Conservation (phyloP, 768 basidiomycete genomes). For the Mycena indigotica region DNA sequence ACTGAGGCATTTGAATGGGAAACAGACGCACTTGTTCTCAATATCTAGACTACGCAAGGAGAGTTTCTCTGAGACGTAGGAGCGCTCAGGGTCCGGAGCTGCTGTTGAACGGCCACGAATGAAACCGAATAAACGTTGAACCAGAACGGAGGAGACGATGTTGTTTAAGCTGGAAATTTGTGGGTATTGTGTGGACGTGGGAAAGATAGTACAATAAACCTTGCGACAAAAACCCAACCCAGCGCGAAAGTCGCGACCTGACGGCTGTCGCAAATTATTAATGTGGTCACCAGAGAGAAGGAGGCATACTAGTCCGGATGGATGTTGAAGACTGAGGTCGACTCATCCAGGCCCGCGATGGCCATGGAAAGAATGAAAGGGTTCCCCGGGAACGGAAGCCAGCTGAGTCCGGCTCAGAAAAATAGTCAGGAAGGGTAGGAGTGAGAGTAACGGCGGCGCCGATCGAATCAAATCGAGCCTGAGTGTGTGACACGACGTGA, state of each 20-base stretch:
- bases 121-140: constrained; percentile 19
- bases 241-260: constrained; percentile 43
- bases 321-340: constrained; percentile 22
- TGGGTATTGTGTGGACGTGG: constrained; percentile 1
- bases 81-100: constrained; percentile 13
- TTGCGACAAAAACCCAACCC: constrained; percentile 43
- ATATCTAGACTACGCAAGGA: constrained; percentile 15
- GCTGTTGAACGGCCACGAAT: constrained; percentile 10
- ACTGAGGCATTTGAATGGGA: not conserved
- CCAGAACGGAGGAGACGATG: constrained; percentile 19
- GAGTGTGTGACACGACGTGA: too few species aligned
- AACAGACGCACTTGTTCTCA: constrained; percentile 12
- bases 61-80: constrained; percentile 11
- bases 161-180: constrained; percentile 17
- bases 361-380: constrained; percentile 16
- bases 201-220: constrained; percentile 23
- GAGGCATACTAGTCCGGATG: constrained; percentile 37
- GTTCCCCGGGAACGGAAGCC: constrained; percentile 21
- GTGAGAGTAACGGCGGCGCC: not conserved
- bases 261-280: constrained; percentile 30
- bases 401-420: constrained; percentile 23
- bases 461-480: too few species aligned
- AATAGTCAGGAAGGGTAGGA: not conserved
- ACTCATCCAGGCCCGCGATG: constrained; percentile 21
- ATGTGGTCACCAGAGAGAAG: not conserved